A percentile compares a stretch with the other conserved stretches of the same genome.
Evolutionary conservation across 73 alveolate genomes (phyloP).

Genomic region (Tetrahymena malaccensis): DNA sequence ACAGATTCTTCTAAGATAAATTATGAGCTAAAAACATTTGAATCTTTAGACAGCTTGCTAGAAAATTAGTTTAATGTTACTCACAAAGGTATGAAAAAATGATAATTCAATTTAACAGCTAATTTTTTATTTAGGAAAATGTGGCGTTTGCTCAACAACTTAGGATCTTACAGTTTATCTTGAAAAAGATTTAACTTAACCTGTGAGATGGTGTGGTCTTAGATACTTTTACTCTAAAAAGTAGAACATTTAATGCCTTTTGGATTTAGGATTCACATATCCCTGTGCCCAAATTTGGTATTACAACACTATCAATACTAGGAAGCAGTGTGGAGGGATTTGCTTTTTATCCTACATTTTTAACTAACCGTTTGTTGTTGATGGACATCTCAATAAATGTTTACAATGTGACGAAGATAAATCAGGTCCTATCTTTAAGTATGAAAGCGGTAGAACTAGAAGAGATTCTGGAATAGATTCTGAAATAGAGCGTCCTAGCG

Average conservation of each 20-base stretch:
- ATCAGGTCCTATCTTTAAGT: constrained; percentile 53
- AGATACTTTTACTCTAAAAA: background rate
- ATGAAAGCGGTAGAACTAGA: constrained; percentile 52
- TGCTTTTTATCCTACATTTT: constrained; percentile 37
- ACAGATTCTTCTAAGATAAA: background rate
- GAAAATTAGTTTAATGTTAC: constrained; percentile 21
- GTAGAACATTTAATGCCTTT: constrained; percentile 1
- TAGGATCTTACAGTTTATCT: constrained; percentile 38
- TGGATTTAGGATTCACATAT: constrained; percentile 28
- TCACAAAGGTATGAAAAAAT: constrained; percentile 6
- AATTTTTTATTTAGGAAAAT: background rate
- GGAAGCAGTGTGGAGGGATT: constrained; percentile 24
- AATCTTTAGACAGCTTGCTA: background rate
- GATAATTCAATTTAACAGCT: background rate
- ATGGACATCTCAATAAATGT: constrained; percentile 41
- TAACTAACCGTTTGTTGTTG: constrained; percentile 26
- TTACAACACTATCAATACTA: constrained; percentile 30
- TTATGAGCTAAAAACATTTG: constrained; percentile 13
- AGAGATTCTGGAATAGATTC: constrained; percentile 44
- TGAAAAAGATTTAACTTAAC: constrained; percentile 34
- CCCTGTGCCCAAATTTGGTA: constrained; percentile 40
- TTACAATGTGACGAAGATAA: constrained; percentile 47
- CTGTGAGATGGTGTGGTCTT: constrained; percentile 43
- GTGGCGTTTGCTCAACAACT: constrained; percentile 45
- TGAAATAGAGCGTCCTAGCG: constrained; percentile 36